Conservation (phyloP, 108 stramenopile species). For the Cyclotella sp. region DNA sequence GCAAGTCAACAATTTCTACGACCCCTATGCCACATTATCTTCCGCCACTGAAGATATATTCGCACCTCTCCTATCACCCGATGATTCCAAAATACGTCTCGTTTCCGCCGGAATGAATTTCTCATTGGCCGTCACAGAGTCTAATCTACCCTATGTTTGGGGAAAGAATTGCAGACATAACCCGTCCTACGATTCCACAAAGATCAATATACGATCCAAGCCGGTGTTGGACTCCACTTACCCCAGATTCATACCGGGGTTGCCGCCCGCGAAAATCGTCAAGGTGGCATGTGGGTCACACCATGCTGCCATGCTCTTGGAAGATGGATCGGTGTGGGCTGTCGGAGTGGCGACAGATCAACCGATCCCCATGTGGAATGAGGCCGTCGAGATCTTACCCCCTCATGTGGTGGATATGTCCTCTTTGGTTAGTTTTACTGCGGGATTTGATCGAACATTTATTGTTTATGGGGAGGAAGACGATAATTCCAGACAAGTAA, state of each 20-base stretch:
- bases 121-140: constrained; percentile 62
- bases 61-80: constrained; percentile 38
- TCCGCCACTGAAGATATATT: constrained; percentile 24
- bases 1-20: constrained; percentile 43
- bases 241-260: constrained; percentile 64
- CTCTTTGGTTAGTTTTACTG: constrained; percentile 71
- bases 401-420: constrained; percentile 62
- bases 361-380: constrained; percentile 61
- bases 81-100: constrained; percentile 43
- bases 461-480: constrained; percentile 58
- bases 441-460: constrained; percentile 84
- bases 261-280: constrained; percentile 62
- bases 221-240: constrained; percentile 49
- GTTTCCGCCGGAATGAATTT: constrained; percentile 83
- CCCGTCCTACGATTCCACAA: constrained; percentile 26
- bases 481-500: constrained; percentile 54
- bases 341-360: constrained; percentile 82
- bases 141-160: constrained; percentile 81
- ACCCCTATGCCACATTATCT: constrained; percentile 48
- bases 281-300: constrained; percentile 83
- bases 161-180: constrained; percentile 76
- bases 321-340: constrained; percentile 86
- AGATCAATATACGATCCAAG: constrained; percentile 42
- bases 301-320: constrained; percentile 81
- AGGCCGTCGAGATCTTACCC: constrained; percentile 75